Conservation (phyloP, 352 stramenopile genomes). For the Phytophthora tentaculata region DNA sequence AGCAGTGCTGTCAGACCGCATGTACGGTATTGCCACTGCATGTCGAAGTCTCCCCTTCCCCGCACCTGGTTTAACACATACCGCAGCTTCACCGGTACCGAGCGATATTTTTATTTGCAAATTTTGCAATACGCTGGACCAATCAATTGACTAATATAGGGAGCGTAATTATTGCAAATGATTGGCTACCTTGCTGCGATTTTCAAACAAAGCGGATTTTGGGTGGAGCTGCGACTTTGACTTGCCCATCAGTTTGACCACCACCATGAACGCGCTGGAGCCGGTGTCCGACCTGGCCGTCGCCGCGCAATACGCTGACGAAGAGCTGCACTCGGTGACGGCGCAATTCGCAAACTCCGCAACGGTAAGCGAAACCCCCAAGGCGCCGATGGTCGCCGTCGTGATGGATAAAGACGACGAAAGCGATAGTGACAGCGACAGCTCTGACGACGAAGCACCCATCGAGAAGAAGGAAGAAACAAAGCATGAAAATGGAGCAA, state of each 20-base stretch:
- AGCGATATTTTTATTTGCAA: not conserved
- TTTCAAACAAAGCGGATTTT: conserved; percentile 18
- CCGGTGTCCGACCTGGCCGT: conserved; percentile 55
- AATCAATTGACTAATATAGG: not conserved
- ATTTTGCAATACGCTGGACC: not conserved
- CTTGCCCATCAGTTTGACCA: not conserved
- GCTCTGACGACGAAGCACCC: conserved; percentile 30
- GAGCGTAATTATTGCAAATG: not conserved
- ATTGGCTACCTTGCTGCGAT: conserved; percentile 1
- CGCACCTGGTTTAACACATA: not conserved
- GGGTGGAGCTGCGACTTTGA: conserved; percentile 37
- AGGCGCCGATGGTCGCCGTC: conserved; percentile 7
- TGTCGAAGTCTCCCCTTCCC: conserved; percentile 21
- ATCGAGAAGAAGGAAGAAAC: not conserved
- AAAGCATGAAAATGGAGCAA: conserved; percentile 18
- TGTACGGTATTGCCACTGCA: not conserved
- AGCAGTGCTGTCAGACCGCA: not conserved
- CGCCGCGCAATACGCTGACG: conserved; percentile 58
- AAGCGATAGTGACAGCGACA: conserved; percentile 36
- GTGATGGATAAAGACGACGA: conserved; percentile 17
- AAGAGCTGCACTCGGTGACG: conserved; percentile 55
- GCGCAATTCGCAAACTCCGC: conserved; percentile 46
- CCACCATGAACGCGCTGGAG: conserved; percentile 18
- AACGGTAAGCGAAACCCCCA: conserved; percentile 19
- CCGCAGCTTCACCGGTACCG: not conserved